These are phyloP conservation scores for Penicillium sp. DNA, from an alignment of 2,329 filamentous ascomycete genomes.

Conservation along the genomic window DNA sequence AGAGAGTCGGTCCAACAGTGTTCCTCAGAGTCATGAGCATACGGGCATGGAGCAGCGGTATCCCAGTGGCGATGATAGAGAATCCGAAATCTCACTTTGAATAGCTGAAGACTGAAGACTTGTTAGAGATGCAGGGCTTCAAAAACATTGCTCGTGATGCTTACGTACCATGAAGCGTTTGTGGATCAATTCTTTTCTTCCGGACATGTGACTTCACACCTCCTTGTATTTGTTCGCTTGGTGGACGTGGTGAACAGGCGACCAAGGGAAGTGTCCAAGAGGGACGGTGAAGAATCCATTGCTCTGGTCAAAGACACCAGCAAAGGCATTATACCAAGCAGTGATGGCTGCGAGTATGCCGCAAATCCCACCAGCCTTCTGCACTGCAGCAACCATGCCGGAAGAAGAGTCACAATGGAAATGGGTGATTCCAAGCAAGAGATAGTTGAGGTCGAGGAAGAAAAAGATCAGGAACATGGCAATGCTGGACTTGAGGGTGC, in stretches of 20 bases:
- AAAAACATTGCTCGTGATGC: background rate
- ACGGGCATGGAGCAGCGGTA: background rate
- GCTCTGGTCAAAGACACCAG: constrained; percentile 15
- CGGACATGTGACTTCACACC: background rate
- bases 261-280: constrained; percentile 22
- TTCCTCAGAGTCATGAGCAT: no score
- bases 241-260: constrained; percentile 11
- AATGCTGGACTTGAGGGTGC: constrained; percentile 19
- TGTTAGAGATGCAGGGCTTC: background rate
- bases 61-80: background rate
- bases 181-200: background rate
- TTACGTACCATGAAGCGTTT: background rate
- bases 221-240: constrained; percentile 11
- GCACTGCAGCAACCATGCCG: constrained; percentile 2
- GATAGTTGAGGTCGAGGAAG: constrained; percentile 25
- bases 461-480: constrained; percentile 23
- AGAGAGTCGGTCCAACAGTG: background rate
- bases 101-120: background rate
- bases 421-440: constrained; percentile 19
- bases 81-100: background rate
- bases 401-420: constrained; percentile 12
- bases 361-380: constrained; percentile 15
- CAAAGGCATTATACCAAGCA: constrained; percentile 24
- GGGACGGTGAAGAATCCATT: constrained; percentile 21
- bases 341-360: constrained; percentile 17